phyloP scores from a whole-genome alignment of 1,284 basidiomycete genomes.

The Cryptococcus wingfieldii region DNA sequence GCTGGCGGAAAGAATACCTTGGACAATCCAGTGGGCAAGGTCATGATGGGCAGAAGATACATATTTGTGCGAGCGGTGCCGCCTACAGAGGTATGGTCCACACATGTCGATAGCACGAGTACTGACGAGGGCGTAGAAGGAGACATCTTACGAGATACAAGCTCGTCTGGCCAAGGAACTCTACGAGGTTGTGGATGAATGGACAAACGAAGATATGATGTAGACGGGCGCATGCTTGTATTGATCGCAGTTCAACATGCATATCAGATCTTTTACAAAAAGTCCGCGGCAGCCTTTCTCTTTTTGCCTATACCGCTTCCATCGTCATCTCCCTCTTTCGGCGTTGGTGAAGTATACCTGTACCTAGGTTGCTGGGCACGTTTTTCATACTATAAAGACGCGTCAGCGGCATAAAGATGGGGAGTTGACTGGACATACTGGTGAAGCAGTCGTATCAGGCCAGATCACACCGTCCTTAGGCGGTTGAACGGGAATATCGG shows the following conservation, averaged over 20 bases:
- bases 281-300: constrained; percentile 50
- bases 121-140: constrained; percentile 32
- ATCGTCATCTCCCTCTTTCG: constrained; percentile 16
- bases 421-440: constrained; percentile 30
- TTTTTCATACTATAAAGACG: constrained; percentile 55
- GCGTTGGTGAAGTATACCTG: constrained; percentile 53
- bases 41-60: constrained; percentile 78
- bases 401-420: neutral
- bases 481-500: constrained; percentile 26
- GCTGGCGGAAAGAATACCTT: constrained; percentile 59
- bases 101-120: neutral
- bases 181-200: constrained; percentile 74
- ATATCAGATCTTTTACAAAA: constrained; percentile 29
- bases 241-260: neutral
- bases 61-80: constrained; percentile 58
- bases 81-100: constrained; percentile 14
- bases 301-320: constrained; percentile 32
- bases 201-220: constrained; percentile 30
- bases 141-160: constrained; percentile 70
- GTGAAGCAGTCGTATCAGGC: constrained; percentile 44
- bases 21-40: constrained; percentile 57
- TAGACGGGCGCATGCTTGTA: neutral
- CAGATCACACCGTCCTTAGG: constrained; percentile 49
- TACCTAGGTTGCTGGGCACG: constrained; percentile 72
- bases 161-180: constrained; percentile 75